Conservation (phyloP, 768 basidiomycete genomes). For the Phylloporus scabripes region DNA sequence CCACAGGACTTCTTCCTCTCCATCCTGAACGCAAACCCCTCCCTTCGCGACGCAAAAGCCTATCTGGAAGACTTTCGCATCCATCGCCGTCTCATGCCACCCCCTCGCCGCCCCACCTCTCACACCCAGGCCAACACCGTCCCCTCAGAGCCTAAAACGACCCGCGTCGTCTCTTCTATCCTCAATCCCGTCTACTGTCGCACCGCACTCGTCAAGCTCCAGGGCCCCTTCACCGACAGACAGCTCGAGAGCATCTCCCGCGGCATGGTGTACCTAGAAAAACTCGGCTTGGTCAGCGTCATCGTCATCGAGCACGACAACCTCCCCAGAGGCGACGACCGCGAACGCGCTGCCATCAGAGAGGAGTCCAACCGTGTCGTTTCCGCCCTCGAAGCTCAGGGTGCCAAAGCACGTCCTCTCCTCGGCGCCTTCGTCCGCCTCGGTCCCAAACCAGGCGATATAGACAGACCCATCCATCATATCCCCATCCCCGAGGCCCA, state of each 20-base stretch:
- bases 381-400: constrained; percentile 73
- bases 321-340: constrained; percentile 58
- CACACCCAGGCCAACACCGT: constrained; percentile 19
- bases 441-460: constrained; percentile 63
- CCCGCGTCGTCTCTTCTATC: constrained; percentile 62
- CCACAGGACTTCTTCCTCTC: constrained; percentile 92
- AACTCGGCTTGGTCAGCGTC: constrained; percentile 91
- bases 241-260: constrained; percentile 92
- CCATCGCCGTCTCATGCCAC: constrained; percentile 17
- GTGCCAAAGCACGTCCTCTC: constrained; percentile 83
- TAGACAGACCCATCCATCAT: constrained; percentile 26
- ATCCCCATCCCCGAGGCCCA: constrained; percentile 65
- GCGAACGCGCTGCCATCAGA: constrained; percentile 59
- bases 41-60: constrained; percentile 80
- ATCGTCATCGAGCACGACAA: constrained; percentile 91
- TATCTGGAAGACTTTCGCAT: constrained; percentile 91
- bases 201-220: constrained; percentile 93
- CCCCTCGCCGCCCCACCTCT: constrained; percentile 15
- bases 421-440: constrained; percentile 81
- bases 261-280: constrained; percentile 93
- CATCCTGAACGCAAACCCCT: constrained; percentile 89
- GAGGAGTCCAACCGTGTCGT: constrained; percentile 87
- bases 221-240: constrained; percentile 89
- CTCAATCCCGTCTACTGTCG: constrained; percentile 79
- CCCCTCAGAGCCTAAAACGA: constrained; percentile 32